Evolutionary conservation across 2,329 filamentous ascomycete species (phyloP).

Genomic region (Geosmithia flava): DNA sequence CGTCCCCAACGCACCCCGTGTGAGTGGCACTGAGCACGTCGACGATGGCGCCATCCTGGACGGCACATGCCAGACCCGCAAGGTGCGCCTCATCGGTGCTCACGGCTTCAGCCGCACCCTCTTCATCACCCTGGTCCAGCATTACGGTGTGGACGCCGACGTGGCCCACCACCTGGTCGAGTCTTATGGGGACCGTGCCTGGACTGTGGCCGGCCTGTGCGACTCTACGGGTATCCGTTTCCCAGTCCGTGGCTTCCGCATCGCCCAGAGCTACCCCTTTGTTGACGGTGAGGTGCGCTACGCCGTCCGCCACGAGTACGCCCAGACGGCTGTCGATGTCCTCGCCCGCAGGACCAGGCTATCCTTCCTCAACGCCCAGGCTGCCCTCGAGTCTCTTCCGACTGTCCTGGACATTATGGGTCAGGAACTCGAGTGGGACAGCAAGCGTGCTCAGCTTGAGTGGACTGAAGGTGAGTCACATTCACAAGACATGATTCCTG

Average conservation of each 20-base stretch:
- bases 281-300: constrained; percentile 88
- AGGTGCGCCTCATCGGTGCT: constrained; percentile 68
- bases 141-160: constrained; percentile 84
- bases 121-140: constrained; percentile 90
- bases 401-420: constrained; percentile 81
- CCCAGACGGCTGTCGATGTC: constrained; percentile 81
- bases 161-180: constrained; percentile 80
- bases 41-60: constrained; percentile 54
- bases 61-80: constrained; percentile 72
- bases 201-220: constrained; percentile 77
- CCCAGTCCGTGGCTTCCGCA: constrained; percentile 70
- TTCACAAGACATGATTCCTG: background rate
- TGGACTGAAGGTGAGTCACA: too few relatives aligned
- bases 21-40: constrained; percentile 56
- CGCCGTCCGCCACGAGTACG: constrained; percentile 79
- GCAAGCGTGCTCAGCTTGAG: too few relatives aligned
- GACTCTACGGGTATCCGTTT: constrained; percentile 66
- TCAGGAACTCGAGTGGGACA: constrained; percentile 78
- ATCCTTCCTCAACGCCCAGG: constrained; percentile 86
- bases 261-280: constrained; percentile 75
- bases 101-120: constrained; percentile 81
- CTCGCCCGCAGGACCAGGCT: constrained; percentile 74
- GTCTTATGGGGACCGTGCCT: constrained; percentile 85
- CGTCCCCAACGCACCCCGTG: constrained; percentile 46
- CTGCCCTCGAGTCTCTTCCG: constrained; percentile 75